Percentiles rank a stretch among this genome's conserved stretches.
phyloP scores from a whole-genome alignment of 2,329 filamentous ascomycete genomes.

The Colletotrichum acutatum region DNA sequence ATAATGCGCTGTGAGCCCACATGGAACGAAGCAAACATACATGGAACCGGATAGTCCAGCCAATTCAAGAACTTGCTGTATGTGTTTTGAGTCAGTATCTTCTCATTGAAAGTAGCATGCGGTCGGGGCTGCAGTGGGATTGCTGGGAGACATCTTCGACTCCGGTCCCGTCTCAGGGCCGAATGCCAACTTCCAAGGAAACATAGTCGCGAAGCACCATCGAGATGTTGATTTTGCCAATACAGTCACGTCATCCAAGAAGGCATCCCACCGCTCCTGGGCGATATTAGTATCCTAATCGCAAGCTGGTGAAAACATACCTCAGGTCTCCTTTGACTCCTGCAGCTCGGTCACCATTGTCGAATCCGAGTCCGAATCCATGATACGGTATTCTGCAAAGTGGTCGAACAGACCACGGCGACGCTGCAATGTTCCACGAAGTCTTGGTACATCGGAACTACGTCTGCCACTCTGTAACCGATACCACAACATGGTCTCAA shows the following conservation, averaged over 20 bases:
- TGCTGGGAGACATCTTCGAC: not conserved
- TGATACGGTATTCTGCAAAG: not conserved
- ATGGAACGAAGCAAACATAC: not conserved
- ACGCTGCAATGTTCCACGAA: not conserved
- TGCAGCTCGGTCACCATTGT: not conserved
- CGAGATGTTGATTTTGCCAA: no score
- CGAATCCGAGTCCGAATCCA: not conserved
- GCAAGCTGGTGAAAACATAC: not conserved
- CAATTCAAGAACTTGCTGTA: not conserved
- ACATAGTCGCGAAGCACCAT: no score
- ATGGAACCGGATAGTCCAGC: not conserved
- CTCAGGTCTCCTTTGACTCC: not conserved
- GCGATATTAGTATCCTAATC: not conserved
- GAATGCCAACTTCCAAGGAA: no score
- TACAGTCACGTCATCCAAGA: no score
- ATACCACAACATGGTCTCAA: not conserved
- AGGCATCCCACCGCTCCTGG: no score
- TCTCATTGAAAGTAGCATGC: not conserved
- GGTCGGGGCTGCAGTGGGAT: not conserved
- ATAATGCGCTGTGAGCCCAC: not conserved
- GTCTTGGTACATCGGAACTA: not conserved
- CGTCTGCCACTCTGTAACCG: not conserved
- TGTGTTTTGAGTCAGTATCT: not conserved
- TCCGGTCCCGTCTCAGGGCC: not conserved
- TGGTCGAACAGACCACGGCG: not conserved